These are phyloP conservation scores for Rhodotorula glutinis DNA, from an alignment of 1,284 basidiomycete genomes.

Conservation along the genomic window DNA sequence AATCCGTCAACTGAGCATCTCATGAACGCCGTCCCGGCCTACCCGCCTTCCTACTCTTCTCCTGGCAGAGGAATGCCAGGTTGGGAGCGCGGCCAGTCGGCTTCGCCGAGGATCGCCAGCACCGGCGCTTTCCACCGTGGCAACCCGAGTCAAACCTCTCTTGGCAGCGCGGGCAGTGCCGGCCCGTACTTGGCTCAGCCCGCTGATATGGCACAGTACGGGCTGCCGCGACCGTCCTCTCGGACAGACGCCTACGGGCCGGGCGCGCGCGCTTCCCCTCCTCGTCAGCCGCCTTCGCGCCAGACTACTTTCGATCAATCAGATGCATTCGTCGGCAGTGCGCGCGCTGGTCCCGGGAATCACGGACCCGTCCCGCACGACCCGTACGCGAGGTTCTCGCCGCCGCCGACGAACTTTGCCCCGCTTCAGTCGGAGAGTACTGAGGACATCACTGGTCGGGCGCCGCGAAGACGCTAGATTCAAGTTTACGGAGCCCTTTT, in stretches of 20 bases:
- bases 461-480: too few relatives aligned
- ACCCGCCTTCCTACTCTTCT: conserved; percentile 32
- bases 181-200: not conserved
- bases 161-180: not conserved
- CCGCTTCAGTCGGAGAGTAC: too few relatives aligned
- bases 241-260: not conserved
- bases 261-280: not conserved
- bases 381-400: too few relatives aligned
- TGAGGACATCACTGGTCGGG: too few relatives aligned
- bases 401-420: too few relatives aligned
- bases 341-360: too few relatives aligned
- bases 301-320: not conserved
- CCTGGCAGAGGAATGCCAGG: not conserved
- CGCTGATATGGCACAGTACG: conserved; percentile 3
- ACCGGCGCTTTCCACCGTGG: not conserved
- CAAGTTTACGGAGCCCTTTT: too few relatives aligned
- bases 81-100: not conserved
- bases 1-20: conserved; percentile 34
- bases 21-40: conserved; percentile 25
- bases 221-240: not conserved
- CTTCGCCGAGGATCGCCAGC: not conserved
- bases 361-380: too few relatives aligned
- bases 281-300: not conserved
- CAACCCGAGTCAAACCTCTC: conserved; percentile 13
- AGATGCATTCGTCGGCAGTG: too few relatives aligned